phyloP scores from a whole-genome alignment of 192 early-diverging fungal genomes.

The Radiomyces spectabilis region DNA sequence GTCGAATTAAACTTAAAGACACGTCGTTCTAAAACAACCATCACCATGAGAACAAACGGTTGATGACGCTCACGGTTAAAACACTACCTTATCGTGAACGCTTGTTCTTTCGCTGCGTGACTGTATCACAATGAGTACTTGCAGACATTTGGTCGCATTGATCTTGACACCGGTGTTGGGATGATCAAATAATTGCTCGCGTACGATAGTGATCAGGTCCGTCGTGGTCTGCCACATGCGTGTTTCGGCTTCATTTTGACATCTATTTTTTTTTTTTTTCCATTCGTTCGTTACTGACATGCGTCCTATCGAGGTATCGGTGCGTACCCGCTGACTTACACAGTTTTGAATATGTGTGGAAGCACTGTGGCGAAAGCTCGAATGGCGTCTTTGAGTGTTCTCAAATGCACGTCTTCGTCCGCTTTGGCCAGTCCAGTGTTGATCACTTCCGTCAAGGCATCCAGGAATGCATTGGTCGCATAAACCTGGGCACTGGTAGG shows the following conservation, averaged over 20 bases:
- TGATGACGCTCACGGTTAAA: not conserved
- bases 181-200: conserved; percentile 9
- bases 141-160: conserved; percentile 27
- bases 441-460: conserved; percentile 10
- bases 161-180: conserved; percentile 25
- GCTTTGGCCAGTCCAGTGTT: not conserved
- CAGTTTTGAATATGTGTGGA: conserved; percentile 20
- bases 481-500: conserved; percentile 12
- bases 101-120: conserved; percentile 15
- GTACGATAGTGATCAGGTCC: conserved; percentile 13
- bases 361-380: conserved; percentile 23
- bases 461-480: conserved; percentile 24
- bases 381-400: conserved; percentile 9
- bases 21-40: conserved; percentile 13
- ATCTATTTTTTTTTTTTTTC: conserved; percentile 7
- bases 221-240: conserved; percentile 19
- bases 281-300: conserved; percentile 5
- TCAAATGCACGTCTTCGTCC: not conserved
- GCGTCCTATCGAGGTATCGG: too few species aligned
- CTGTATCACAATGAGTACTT: conserved; percentile 22
- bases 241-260: conserved; percentile 26
- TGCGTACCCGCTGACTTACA: too few species aligned
- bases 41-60: not conserved
- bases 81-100: not conserved
- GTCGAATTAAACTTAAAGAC: conserved; percentile 22